A percentile compares a stretch with the other conserved stretches of the same genome.
Evolutionary conservation across 2,329 filamentous ascomycete species (phyloP).

Genomic region (Tolypocladium inflatum): DNA sequence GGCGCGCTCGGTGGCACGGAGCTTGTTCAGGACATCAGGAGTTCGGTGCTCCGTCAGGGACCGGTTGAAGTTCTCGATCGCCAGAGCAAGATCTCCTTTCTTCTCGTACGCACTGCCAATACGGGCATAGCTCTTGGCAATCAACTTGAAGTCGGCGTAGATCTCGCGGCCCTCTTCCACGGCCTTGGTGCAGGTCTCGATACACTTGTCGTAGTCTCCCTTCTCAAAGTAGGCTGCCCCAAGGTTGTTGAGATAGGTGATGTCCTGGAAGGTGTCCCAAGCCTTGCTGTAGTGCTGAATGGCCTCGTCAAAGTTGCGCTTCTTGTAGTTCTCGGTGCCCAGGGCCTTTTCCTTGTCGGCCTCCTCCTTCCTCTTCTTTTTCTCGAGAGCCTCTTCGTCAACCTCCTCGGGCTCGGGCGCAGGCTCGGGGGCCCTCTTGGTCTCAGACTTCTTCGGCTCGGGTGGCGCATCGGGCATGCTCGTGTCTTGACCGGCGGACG

Average conservation of each 20-base stretch:
- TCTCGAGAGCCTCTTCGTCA: constrained; percentile 75
- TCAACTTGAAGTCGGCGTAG: constrained; percentile 94
- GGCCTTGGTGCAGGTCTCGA: constrained; percentile 80
- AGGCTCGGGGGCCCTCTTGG: constrained; percentile 47
- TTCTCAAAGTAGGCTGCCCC: constrained; percentile 94
- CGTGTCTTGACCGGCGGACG: constrained; percentile 44
- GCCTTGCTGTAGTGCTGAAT: constrained; percentile 92
- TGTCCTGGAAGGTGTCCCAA: constrained; percentile 91
- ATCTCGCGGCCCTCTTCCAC: constrained; percentile 83
- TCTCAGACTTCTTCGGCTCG: constrained; percentile 28
- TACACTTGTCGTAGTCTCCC: constrained; percentile 80
- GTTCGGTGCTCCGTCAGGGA: constrained; percentile 95
- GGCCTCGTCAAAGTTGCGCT: constrained; percentile 89
- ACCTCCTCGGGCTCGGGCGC: constrained; percentile 54
- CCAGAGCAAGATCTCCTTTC: constrained; percentile 66
- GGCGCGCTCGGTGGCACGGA: constrained; percentile 80
- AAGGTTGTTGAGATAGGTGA: constrained; percentile 95
- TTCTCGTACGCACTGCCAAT: constrained; percentile 94
- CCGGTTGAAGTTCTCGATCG: constrained; percentile 84
- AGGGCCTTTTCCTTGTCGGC: constrained; percentile 92
- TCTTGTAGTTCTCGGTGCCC: constrained; percentile 96
- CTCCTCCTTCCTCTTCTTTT: constrained; percentile 83
- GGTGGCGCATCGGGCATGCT: constrained; percentile 63
- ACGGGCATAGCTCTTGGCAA: constrained; percentile 95
- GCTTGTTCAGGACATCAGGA: constrained; percentile 85